Conservation (phyloP, 1,139 yeast genomes). For the Sugiyamaella paludigena region DNA sequence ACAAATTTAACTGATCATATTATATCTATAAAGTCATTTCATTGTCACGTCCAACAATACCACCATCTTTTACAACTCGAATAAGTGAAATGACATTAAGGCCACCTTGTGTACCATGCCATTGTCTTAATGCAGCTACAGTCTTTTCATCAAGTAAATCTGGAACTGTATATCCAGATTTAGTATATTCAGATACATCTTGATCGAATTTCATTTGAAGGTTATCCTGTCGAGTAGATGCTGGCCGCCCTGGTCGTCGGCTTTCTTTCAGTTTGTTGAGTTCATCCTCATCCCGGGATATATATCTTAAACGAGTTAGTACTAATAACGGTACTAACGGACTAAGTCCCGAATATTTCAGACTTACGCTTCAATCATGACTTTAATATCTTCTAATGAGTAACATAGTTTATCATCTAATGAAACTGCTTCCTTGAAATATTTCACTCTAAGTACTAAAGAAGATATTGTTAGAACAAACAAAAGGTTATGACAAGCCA, state of each 20-base stretch:
- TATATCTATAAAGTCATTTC: too few relatives aligned
- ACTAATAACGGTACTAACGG: neutral
- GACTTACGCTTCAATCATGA: constrained; percentile 50
- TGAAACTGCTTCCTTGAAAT: constrained; percentile 61
- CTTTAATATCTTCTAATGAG: constrained; percentile 55
- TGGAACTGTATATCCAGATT: constrained; percentile 71
- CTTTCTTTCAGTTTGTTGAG: constrained; percentile 53
- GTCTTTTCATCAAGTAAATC: constrained; percentile 61
- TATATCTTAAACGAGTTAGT: constrained; percentile 8
- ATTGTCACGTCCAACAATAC: constrained; percentile 1
- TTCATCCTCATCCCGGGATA: constrained; percentile 58
- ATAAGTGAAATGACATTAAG: constrained; percentile 54
- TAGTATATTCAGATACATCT: constrained; percentile 56
- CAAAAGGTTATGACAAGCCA: neutral
- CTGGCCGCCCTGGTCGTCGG: constrained; percentile 87
- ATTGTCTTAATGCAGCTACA: constrained; percentile 57
- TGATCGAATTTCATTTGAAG: constrained; percentile 60
- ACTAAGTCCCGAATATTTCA: too few relatives aligned
- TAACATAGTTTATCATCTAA: constrained; percentile 46
- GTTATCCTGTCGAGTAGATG: constrained; percentile 63
- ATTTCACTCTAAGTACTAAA: constrained; percentile 45
- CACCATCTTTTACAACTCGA: constrained; percentile 32
- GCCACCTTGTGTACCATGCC: constrained; percentile 89
- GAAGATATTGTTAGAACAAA: neutral
- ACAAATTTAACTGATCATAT: too few relatives aligned